Percentiles rank a stretch among this genome's conserved stretches.
Conservation (phyloP, 768 basidiomycete genomes). For the Hysterangium stoloniferum region DNA sequence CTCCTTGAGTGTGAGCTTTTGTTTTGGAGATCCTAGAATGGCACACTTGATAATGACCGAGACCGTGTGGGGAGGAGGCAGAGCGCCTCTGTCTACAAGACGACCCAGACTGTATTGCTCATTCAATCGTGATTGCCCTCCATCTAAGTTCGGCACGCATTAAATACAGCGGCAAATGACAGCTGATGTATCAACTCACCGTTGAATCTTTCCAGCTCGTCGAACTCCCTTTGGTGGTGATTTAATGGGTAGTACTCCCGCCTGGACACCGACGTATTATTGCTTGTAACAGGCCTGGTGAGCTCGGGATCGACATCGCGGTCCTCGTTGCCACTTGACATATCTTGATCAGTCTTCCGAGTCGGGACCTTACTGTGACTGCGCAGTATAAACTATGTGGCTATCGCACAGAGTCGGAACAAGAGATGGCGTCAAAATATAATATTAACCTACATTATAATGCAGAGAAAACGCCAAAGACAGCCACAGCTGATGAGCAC, state of each 20-base stretch:
- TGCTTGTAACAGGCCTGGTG: background rate
- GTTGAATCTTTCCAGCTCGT: background rate
- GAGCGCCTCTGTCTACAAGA: background rate
- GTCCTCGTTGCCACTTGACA: too few species aligned
- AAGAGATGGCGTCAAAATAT: too few species aligned
- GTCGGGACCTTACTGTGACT: too few species aligned
- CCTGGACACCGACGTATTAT: background rate
- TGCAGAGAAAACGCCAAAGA: too few species aligned
- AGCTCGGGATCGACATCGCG: too few species aligned
- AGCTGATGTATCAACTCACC: background rate
- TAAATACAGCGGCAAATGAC: background rate
- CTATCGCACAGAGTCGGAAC: too few species aligned
- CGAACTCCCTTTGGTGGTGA: background rate
- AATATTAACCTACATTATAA: too few species aligned
- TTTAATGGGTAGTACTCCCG: background rate
- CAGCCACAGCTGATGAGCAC: too few species aligned
- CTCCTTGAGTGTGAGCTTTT: slow-evolving; percentile 72
- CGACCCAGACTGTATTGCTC: background rate
- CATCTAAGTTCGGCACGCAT: background rate
- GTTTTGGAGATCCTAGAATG: slow-evolving; percentile 66
- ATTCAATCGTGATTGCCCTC: background rate
- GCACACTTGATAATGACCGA: slow-evolving; percentile 80
- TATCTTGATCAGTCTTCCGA: too few species aligned
- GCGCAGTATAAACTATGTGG: too few species aligned
- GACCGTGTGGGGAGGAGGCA: slow-evolving; percentile 46